A percentile compares a stretch with the other conserved stretches of the same genome.
phyloP scores from a whole-genome alignment of 768 basidiomycete species.

The Panus rudis region DNA sequence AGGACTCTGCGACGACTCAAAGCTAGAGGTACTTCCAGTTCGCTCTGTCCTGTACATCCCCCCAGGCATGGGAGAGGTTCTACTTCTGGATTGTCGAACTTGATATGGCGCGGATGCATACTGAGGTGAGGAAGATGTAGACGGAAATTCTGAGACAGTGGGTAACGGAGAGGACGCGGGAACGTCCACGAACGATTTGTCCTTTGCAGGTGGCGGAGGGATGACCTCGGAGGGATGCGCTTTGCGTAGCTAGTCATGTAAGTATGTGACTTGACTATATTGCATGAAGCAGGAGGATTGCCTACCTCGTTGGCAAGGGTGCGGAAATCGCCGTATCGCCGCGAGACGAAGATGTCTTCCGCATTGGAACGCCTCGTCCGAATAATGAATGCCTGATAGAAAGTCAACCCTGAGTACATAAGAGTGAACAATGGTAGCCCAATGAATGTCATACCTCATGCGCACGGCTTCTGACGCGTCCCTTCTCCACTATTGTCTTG shows the following conservation, averaged over 20 bases:
- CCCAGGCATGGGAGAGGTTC: too few species aligned
- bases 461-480: conserved; percentile 73
- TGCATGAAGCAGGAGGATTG: conserved; percentile 8
- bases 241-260: conserved; percentile 61
- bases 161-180: conserved; percentile 23
- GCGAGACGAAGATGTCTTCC: conserved; percentile 79
- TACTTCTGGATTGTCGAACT: too few species aligned
- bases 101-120: background rate
- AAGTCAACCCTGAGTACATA: conserved; percentile 3
- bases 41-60: too few species aligned
- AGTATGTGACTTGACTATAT: conserved; percentile 10
- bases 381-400: conserved; percentile 84
- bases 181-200: conserved; percentile 61
- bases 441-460: too few species aligned
- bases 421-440: conserved; percentile 25
- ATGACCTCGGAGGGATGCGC: conserved; percentile 80
- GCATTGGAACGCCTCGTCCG: conserved; percentile 70
- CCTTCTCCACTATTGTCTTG: conserved; percentile 74
- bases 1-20: conserved; percentile 21
- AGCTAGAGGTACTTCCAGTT: conserved; percentile 10
- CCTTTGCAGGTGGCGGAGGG: conserved; percentile 81
- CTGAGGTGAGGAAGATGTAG: background rate
- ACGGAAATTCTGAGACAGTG: too few species aligned
- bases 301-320: conserved; percentile 79
- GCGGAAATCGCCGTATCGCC: conserved; percentile 93